These are phyloP conservation scores for Panicum hallii DNA, from an alignment of 202 grass and related monocot species.

Conservation along the genomic window DNA sequence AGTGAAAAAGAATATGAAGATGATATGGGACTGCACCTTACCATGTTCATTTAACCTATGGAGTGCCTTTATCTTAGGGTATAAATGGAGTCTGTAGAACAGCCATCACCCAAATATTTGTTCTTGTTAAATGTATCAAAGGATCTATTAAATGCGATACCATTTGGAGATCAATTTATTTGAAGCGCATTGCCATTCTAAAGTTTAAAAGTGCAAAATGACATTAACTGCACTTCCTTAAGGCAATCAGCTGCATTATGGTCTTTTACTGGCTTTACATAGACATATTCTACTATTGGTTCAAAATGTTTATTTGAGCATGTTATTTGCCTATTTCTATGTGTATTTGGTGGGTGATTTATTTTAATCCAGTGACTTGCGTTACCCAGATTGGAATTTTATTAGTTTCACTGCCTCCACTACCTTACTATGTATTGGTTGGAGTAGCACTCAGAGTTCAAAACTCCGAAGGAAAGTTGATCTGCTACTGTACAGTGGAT, in stretches of 20 bases:
- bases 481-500: slow-evolving; percentile 4
- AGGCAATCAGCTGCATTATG: not conserved
- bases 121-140: no score
- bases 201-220: not conserved
- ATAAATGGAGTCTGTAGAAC: no score
- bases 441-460: not conserved
- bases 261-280: slow-evolving; percentile 35
- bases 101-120: no score
- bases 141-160: not conserved
- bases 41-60: no score
- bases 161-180: slow-evolving; percentile 30
- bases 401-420: not conserved
- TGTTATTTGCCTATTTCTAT: not conserved
- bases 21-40: no score
- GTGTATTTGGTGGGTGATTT: slow-evolving; percentile 29
- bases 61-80: no score
- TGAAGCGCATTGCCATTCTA: not conserved
- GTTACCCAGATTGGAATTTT: slow-evolving; percentile 14
- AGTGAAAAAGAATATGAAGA: no score
- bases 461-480: not conserved
- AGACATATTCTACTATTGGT: not conserved
- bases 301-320: slow-evolving; percentile 9
- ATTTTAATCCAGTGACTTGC: slow-evolving; percentile 7
- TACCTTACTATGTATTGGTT: slow-evolving; percentile 13
- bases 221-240: not conserved